Evolutionary conservation across 371 early-diverging fungal genomes (phyloP).

Genomic region (Syncephalastrum racemosum): DNA sequence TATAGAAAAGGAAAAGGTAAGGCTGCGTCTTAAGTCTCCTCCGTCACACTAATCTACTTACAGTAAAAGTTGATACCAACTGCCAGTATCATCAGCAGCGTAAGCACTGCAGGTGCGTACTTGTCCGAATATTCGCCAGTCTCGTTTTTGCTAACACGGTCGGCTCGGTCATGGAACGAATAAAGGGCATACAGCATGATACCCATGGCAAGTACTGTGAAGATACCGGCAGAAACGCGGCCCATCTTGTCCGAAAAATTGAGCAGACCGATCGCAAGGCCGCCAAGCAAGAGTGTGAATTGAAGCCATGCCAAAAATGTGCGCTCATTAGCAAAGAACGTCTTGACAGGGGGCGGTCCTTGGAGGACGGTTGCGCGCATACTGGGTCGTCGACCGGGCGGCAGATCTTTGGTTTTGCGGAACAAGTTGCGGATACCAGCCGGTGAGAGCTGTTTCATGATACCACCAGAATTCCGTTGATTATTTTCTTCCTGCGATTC

Average conservation of each 20-base stretch:
- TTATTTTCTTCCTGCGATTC: no score
- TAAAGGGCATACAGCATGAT: conserved; percentile 85
- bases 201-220: conserved; percentile 67
- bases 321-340: conserved; percentile 97
- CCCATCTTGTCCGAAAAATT: conserved; percentile 76
- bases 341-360: conserved; percentile 70
- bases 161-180: conserved; percentile 83
- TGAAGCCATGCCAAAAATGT: conserved; percentile 89
- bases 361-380: conserved; percentile 18
- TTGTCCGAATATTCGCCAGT: conserved; percentile 62
- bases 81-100: conserved; percentile 72
- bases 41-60: no score
- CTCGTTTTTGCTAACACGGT: conserved; percentile 55
- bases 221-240: conserved; percentile 64
- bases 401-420: conserved; percentile 20
- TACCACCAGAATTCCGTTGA: not conserved
- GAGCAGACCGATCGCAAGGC: conserved; percentile 67
- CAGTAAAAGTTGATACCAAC: conserved; percentile 81
- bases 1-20: no score
- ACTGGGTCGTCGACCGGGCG: not conserved
- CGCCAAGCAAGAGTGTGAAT: conserved; percentile 68
- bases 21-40: no score
- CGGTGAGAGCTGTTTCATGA: conserved; percentile 23
- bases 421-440: conserved; percentile 25
- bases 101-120: conserved; percentile 74